phyloP scores from a whole-genome alignment of 768 basidiomycete genomes.

The Suillus subluteus region DNA sequence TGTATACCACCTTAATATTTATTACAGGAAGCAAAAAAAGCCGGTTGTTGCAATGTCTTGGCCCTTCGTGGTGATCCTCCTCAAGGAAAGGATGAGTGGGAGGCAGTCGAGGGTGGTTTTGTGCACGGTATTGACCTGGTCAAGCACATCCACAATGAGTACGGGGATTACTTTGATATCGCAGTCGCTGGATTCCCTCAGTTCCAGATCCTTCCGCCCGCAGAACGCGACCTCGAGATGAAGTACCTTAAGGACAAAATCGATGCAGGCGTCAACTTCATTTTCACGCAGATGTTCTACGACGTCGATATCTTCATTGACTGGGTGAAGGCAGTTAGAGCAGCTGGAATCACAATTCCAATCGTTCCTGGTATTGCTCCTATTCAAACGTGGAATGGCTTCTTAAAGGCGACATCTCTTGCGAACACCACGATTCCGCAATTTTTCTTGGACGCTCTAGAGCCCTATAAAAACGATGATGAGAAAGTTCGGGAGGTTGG shows the following conservation, averaged over 20 bases:
- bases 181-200: slow-evolving; percentile 95
- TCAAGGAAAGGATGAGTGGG: slow-evolving; percentile 87
- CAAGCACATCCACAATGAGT: slow-evolving; percentile 76
- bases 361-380: slow-evolving; percentile 95
- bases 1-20: slow-evolving; percentile 10
- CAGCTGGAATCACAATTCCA: slow-evolving; percentile 84
- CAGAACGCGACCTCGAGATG: slow-evolving; percentile 79
- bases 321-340: slow-evolving; percentile 86
- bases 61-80: slow-evolving; percentile 95
- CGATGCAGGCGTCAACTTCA: slow-evolving; percentile 88
- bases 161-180: slow-evolving; percentile 95
- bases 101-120: slow-evolving; percentile 90
- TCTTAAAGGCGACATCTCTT: slow-evolving; percentile 78
- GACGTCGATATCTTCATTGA: slow-evolving; percentile 88
- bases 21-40: slow-evolving; percentile 80
- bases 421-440: slow-evolving; percentile 82
- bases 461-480: slow-evolving; percentile 90
- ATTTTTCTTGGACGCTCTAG: slow-evolving; percentile 71
- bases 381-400: slow-evolving; percentile 96
- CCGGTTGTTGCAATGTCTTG: slow-evolving; percentile 91
- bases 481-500: slow-evolving; percentile 92
- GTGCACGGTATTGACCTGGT: slow-evolving; percentile 92
- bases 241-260: slow-evolving; percentile 87
- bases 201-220: slow-evolving; percentile 69
- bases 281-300: slow-evolving; percentile 99